Conservation (phyloP, 441 rosid genomes). For the Melastoma candidum region DNA sequence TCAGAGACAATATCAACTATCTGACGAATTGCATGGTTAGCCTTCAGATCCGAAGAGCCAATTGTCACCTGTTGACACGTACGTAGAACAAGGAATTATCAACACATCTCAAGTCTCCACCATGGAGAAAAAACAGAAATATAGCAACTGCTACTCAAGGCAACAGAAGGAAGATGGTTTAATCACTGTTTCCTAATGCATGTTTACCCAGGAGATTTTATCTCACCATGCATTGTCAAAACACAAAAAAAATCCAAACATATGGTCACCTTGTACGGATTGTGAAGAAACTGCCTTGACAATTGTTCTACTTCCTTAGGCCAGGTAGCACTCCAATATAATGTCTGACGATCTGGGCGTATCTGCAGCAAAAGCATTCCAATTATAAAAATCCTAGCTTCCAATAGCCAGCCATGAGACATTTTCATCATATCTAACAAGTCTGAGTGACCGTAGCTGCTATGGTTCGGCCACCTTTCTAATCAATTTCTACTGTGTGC, state of each 20-base stretch:
- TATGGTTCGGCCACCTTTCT: no score
- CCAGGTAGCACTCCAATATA: conserved; percentile 99
- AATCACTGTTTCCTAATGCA: no score
- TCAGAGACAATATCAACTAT: conserved; percentile 82
- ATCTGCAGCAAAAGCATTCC: conserved; percentile 35
- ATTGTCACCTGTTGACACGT: conserved; percentile 65
- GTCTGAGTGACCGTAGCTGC: no score
- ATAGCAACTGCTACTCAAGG: neutral
- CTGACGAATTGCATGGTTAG: conserved; percentile 89
- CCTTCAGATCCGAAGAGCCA: conserved; percentile 85
- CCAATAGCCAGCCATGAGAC: no score
- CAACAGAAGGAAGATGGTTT: no score
- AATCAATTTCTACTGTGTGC: no score
- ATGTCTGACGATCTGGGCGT: conserved; percentile 91
- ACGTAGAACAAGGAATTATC: neutral
- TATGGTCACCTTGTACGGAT: conserved; percentile 74
- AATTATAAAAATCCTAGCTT: no score
- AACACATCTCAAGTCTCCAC: conserved; percentile 6
- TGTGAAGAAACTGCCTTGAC: conserved; percentile 80
- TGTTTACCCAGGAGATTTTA: no score
- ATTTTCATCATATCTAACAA: no score
- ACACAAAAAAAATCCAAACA: no score
- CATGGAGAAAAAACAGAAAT: neutral
- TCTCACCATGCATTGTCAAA: no score
- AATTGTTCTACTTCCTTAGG: conserved; percentile 94